Conservation (phyloP, 495 filamentous ascomycete species). For the Neurospora tetraspora region DNA sequence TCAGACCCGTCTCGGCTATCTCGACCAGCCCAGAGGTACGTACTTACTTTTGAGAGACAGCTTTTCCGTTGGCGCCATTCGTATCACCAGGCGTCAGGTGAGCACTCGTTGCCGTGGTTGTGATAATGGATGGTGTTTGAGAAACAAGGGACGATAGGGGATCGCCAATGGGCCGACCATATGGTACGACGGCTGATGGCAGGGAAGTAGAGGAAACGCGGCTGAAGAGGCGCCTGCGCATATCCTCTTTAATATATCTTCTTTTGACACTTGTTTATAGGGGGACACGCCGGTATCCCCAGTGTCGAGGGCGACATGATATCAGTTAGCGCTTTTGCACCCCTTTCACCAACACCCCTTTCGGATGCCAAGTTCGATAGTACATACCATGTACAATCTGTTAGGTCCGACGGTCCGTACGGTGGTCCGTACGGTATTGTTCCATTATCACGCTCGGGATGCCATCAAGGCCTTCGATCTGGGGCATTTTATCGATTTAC, state of each 20-base stretch:
- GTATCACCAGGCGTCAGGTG: not conserved
- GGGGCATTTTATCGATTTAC: not conserved
- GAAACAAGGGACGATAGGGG: not conserved
- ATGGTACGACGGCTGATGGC: not conserved
- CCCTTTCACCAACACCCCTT: not conserved
- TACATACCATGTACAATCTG: not conserved
- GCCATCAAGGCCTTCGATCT: not conserved
- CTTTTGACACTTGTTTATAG: not conserved
- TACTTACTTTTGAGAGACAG: not conserved
- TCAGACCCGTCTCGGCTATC: not conserved
- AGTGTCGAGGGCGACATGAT: not conserved
- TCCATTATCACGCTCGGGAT: not conserved
- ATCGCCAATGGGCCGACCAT: not conserved
- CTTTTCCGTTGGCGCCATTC: not conserved
- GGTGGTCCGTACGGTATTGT: not conserved
- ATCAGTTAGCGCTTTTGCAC: not conserved
- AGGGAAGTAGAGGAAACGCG: not conserved
- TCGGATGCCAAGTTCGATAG: not conserved
- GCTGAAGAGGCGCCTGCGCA: not conserved
- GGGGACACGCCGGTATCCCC: not conserved
- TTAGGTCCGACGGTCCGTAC: not conserved
- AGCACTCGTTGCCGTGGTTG: not conserved
- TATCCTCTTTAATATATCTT: not conserved
- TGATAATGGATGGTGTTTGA: not conserved
- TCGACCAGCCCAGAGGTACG: not conserved